Percentiles rank a stretch among this genome's conserved stretches.
Conservation (phyloP, 208 protist genomes). For the Trypanosoma cruzi region DNA sequence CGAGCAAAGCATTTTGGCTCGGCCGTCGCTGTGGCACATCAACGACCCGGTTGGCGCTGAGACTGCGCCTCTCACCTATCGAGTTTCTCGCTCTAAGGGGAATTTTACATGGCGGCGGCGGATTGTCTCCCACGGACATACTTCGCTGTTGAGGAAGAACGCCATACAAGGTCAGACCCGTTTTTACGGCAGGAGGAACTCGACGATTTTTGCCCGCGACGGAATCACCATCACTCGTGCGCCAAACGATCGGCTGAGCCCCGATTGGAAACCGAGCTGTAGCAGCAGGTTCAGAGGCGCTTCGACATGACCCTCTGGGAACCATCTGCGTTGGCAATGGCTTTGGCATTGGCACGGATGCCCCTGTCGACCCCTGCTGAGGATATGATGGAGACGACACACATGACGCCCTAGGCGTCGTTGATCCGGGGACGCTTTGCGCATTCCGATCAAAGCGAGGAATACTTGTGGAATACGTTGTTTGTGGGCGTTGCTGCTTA, state of each 20-base stretch:
- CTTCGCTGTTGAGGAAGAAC: constrained; percentile 15
- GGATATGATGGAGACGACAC: constrained; percentile 14
- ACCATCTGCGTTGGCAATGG: not conserved
- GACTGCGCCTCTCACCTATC: not conserved
- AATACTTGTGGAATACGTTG: not conserved
- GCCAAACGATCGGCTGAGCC: constrained; percentile 47
- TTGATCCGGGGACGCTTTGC: not conserved
- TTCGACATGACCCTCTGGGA: not conserved
- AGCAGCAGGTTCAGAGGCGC: constrained; percentile 9
- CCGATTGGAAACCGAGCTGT: not conserved
- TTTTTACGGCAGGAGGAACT: not conserved
- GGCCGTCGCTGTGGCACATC: constrained; percentile 7
- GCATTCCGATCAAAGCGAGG: not conserved
- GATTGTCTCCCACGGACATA: constrained; percentile 21
- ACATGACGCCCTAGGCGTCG: not conserved
- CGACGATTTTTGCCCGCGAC: constrained; percentile 38
- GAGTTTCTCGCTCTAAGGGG: constrained; percentile 23
- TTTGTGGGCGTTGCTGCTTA: not conserved
- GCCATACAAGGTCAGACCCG: not conserved
- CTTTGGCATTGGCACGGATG: not conserved
- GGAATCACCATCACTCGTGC: constrained; percentile 47
- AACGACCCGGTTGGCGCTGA: not conserved
- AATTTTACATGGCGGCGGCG: constrained; percentile 20
- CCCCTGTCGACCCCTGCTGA: not conserved
- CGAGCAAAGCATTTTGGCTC: not conserved